Base-by-base conservation (phyloP, 495 filamentous ascomycete genomes). In the Penicillium robsamsonii region DNA sequence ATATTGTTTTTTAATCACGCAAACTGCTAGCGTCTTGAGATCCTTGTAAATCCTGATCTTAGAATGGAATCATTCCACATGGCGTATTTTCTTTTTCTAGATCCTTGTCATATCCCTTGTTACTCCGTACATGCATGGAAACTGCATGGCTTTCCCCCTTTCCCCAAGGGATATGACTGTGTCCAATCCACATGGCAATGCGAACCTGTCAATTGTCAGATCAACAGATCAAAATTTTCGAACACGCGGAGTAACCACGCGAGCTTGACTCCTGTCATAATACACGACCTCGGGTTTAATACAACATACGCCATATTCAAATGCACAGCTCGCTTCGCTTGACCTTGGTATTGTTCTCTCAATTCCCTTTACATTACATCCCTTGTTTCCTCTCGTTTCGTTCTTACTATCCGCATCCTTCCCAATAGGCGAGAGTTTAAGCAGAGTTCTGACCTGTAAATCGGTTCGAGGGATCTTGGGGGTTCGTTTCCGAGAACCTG, bases 371-470 rank as follows among this genome's bases (percentile, higher is more conserved):
- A 49, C 43, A 30, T 18, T 50, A 37, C 46, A 61, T 53, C 61
- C 61, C 61, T 63, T 63, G 60, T 56, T 57, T 22, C 33, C 18
- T 18, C 13, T 5, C n/a, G 5, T 24, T 11, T 3, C 8, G 22
- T 10, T 41, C 31, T 31, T 20, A 24, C 15, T 46, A 27, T 24
- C 9, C 25, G 31, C 9, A 29, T 27, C 45, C n/a, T 17, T 17
- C 45, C 27, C 27, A 25, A 20, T 18, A 31, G 2, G n/a, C 15
- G 15, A 12, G 18, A 43, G 13, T 33, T 15, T 33, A 5, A 31
- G 11, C 35, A 51, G 15, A 24, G 24, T 43, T 59, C 38, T 59
- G 62, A 65, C 59, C 59, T 65, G 59, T 65, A 58, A 22, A 50
- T 35, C 15, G 25, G 30, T 46, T 53, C 50, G 25, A 43, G 27